Percentiles rank a stretch among this genome's conserved stretches.
Evolutionary conservation across 495 filamentous ascomycete species (phyloP).

Genomic region (Neurospora hispaniola): DNA sequence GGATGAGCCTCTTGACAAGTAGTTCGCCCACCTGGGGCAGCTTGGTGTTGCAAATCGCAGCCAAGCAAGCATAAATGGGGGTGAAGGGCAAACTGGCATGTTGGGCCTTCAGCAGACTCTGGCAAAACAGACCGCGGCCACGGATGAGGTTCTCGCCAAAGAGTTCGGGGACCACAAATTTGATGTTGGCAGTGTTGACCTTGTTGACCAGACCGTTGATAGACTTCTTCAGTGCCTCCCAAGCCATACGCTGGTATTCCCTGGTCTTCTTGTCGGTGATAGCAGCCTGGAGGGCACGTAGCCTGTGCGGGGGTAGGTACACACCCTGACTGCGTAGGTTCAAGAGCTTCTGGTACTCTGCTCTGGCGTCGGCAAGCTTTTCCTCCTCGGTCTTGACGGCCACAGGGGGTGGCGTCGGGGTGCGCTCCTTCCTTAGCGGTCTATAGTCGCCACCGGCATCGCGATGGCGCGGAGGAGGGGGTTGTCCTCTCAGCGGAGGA

Average conservation of each 20-base stretch:
- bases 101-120: constrained; percentile 95
- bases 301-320: constrained; percentile 85
- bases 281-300: constrained; percentile 86
- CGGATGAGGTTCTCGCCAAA: constrained; percentile 91
- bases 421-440: constrained; percentile 22
- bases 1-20: constrained; percentile 70
- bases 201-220: constrained; percentile 99
- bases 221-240: constrained; percentile 97
- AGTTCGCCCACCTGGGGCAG: constrained; percentile 89
- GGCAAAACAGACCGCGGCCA: constrained; percentile 84
- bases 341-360: constrained; percentile 83
- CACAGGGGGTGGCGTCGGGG: constrained; percentile 39
- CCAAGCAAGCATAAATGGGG: constrained; percentile 88
- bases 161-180: constrained; percentile 88
- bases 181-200: constrained; percentile 94
- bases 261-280: constrained; percentile 94
- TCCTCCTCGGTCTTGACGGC: constrained; percentile 63
- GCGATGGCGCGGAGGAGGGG: constrained; percentile 19
- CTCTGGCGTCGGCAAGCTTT: constrained; percentile 69
- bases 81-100: constrained; percentile 95
- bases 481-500: constrained; percentile 13
- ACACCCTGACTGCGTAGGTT: constrained; percentile 88
- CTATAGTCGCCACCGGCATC: constrained; percentile 35
- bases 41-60: constrained; percentile 95
- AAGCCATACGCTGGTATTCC: constrained; percentile 98